phyloP scores from a whole-genome alignment of 2,329 filamentous ascomycete genomes.

The Fusarium nanum region DNA sequence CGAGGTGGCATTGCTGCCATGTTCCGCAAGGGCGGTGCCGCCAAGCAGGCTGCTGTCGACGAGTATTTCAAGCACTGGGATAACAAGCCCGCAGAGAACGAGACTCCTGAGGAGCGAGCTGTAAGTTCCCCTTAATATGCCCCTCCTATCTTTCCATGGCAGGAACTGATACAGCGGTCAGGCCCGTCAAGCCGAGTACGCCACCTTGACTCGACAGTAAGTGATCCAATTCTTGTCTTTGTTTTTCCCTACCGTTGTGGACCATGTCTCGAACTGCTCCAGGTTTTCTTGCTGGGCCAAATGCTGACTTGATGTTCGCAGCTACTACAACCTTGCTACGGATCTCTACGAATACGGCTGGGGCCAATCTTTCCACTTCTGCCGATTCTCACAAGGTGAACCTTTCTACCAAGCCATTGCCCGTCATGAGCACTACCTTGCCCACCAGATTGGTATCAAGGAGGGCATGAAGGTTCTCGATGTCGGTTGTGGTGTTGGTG shows the following conservation, averaged over 20 bases:
- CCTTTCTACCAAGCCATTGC: conserved; percentile 91
- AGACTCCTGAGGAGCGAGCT: conserved; percentile 86
- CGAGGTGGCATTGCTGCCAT: conserved; percentile 83
- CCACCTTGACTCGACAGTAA: conserved; percentile 91
- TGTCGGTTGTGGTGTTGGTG: conserved; percentile 96
- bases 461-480: conserved; percentile 92
- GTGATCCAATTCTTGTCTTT: conserved; percentile 49
- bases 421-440: conserved; percentile 97
- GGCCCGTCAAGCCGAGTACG: conserved; percentile 88
- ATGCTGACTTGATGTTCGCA: conserved; percentile 51
- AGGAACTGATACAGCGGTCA: conserved; percentile 52
- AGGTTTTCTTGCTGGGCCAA: background rate
- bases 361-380: conserved; percentile 98
- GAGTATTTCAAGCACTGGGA: conserved; percentile 99
- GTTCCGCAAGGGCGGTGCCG: conserved; percentile 80
- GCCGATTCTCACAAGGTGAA: conserved; percentile 88
- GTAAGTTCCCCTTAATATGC: conserved; percentile 59
- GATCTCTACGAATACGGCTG: conserved; percentile 97
- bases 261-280: background rate
- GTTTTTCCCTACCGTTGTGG: background rate
- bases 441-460: conserved; percentile 86
- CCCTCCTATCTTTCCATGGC: conserved; percentile 28
- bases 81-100: conserved; percentile 79
- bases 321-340: conserved; percentile 97
- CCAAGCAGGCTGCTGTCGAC: conserved; percentile 84